Percentiles rank a stretch among this genome's conserved stretches.
phyloP scores from a whole-genome alignment of 2,329 filamentous ascomycete genomes.

The Diaporthe eres region DNA sequence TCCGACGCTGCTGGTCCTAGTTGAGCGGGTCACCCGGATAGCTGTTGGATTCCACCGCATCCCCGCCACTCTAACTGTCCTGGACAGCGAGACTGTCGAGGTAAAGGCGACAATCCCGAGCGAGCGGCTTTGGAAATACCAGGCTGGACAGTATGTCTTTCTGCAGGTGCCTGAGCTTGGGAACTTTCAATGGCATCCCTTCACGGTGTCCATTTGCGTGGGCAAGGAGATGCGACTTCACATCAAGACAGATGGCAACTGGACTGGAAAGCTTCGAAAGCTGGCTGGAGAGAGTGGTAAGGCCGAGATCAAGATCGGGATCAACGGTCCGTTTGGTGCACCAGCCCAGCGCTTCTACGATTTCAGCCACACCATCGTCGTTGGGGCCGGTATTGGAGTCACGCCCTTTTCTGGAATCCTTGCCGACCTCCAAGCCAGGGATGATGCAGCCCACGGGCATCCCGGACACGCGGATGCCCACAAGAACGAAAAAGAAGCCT shows the following conservation, averaged over 20 bases:
- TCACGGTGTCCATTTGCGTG: conserved; percentile 69
- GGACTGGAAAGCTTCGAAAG: conserved; percentile 63
- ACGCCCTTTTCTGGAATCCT: conserved; percentile 71
- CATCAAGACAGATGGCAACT: conserved; percentile 72
- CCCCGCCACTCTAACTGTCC: conserved; percentile 47
- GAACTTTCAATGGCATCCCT: conserved; percentile 71
- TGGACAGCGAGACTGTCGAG: conserved; percentile 67
- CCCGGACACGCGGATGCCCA: background rate
- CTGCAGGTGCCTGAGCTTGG: conserved; percentile 67
- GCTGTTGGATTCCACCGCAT: conserved; percentile 15
- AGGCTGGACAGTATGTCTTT: conserved; percentile 71
- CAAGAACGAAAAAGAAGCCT: background rate
- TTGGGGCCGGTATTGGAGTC: conserved; percentile 70
- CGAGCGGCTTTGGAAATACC: conserved; percentile 65
- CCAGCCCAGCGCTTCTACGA: conserved; percentile 72
- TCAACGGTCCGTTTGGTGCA: conserved; percentile 71
- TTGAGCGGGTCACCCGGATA: conserved; percentile 64
- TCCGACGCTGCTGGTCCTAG: conserved; percentile 64
- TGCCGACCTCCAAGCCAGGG: conserved; percentile 43
- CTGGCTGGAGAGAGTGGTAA: background rate
- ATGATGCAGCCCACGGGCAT: conserved; percentile 5
- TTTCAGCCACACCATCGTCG: conserved; percentile 68
- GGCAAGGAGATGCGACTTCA: conserved; percentile 67
- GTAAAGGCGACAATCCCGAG: conserved; percentile 64
- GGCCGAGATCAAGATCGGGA: conserved; percentile 56